Evolutionary conservation across 768 basidiomycete genomes (phyloP), one percentile per base, ranked within the genome.

Genomic region (Hysterangium stoloniferum): DNA sequence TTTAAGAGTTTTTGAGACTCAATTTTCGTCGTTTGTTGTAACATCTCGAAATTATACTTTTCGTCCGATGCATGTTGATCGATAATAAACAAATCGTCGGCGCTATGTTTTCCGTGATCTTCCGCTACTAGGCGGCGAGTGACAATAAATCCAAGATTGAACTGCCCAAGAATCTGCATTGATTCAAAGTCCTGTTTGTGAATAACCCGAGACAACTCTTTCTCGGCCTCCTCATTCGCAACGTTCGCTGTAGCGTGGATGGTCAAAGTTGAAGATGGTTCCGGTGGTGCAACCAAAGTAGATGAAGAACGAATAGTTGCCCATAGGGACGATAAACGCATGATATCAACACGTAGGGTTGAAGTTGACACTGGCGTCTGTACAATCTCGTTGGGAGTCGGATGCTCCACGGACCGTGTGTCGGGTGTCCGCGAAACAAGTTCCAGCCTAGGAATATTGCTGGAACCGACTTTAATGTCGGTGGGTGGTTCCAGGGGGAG

Each of bases 1-100:
- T 76, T 75, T 63, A 95, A 78, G 4, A 98, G 71, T 54, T 71
- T 80, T 59, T 98, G 95, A 2, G 86, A 88, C 57, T 87, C 77
- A 52, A 99, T 93, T 45, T 75, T 77, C 9, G 94, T 97, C n/a
- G 82, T 91, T 56, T 78, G 74, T 64, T 98, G 95, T 52, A 98
- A 68, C 1, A 79, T 86, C 71, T 98, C 96, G 62, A 98, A 98
- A 63, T 98, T 98, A 68, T 89, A 97, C 69, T 98, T 98, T 67
- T 98, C 96, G 65, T 99, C 96, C 4, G 90, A 84, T 4, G 95
- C 95, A 65, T 98, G 95, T 62, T 98, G 95, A 59, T 98, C 95
- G 15, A 98, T 77, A 55, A 99, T 92, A 67, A 97, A 98, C 35
- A 99, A 70, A 59, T 99, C 95, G 61, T 98, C 94, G 6, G 27